Percentiles rank a stretch among this genome's conserved stretches.
Conservation (phyloP, 2,329 filamentous ascomycete species). For the Fusarium brevicatenulatum region DNA sequence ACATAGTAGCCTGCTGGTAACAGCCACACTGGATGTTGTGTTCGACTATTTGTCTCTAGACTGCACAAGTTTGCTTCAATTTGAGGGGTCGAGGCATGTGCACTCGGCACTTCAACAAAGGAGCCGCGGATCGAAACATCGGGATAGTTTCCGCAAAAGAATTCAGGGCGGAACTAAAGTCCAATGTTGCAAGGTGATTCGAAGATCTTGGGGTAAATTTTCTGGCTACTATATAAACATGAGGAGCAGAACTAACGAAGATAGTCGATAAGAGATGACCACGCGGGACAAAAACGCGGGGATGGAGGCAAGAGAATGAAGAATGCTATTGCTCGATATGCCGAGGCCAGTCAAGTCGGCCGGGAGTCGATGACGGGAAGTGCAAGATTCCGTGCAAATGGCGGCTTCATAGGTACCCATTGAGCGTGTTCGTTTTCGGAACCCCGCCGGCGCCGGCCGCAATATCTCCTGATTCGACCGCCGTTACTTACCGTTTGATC, state of each 20-base stretch:
- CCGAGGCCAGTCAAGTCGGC: constrained; percentile 18
- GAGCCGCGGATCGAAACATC: constrained; percentile 12
- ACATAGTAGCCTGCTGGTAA: neutral
- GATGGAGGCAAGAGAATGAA: constrained; percentile 2
- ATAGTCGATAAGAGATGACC: neutral
- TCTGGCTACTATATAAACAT: neutral
- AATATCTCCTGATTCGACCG: constrained; percentile 31
- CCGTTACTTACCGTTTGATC: constrained; percentile 10
- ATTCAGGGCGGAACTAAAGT: neutral
- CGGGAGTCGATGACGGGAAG: constrained; percentile 27
- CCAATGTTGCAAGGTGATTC: neutral
- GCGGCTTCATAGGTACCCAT: neutral
- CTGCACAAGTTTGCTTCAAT: neutral
- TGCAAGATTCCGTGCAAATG: neutral
- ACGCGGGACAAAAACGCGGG: neutral
- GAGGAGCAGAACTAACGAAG: constrained; percentile 16
- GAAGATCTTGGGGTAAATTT: constrained; percentile 15
- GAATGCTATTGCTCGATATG: constrained; percentile 17
- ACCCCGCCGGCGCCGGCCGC: constrained; percentile 20
- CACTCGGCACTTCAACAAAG: constrained; percentile 24
- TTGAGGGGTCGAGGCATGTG: constrained; percentile 11
- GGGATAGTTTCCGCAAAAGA: constrained; percentile 3
- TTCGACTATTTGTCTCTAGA: neutral
- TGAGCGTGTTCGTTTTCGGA: constrained; percentile 43
- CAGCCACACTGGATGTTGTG: neutral